Base-by-base conservation (phyloP, 805 yeast genomes). In the Candida saitoana region DNA sequence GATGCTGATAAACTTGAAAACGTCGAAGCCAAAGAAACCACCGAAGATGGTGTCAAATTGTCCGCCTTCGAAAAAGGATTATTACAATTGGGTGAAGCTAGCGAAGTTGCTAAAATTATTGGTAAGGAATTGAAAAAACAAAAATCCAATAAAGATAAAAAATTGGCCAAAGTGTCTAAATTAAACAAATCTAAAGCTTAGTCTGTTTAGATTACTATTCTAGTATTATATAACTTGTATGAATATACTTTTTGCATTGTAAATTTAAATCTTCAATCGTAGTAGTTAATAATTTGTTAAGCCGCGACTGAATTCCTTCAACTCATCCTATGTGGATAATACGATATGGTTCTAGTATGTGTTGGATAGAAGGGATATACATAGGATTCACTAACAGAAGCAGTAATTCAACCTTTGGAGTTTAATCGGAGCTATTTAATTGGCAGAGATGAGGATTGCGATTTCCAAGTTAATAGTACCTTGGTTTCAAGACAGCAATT, bases 71-170 rank as follows among this genome's bases (percentile, higher is more conserved):
- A 86, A 51, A 77, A 77, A 57, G 88, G 88, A 33, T 77, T 90
- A 67, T 74, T 87, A 56, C 96, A 90, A 69, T 68, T 78, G 59
- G 86, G 89, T 51, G 84, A 84, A 43, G 84, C 82, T 52, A 89
- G 86, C 48, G 82, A 79, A 17, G 90, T 82, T 43, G 68, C 75
- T 34, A 72, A 76, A 52, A 69, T 84, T 46, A 73, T 86, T 59
- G 81, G 82, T 36, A 74, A 77, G 50, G 76, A 79, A 57, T 64
- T 73, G 46, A 71, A 68, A 29, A 44, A 54, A 44, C 48, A 47
- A 42, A 40, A 46, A 34, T 34, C 44, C 35, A 36, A 49, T 47
- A 32, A 35, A 7, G 32, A 14, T 7, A 41, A 43, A 25, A 34
- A 30, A 8, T 38, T 40, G 31, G 44, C 42, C 14, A 57, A 54